Evolutionary conservation across 306 rosid genomes (phyloP).

Genomic region (Castanea sativa): DNA sequence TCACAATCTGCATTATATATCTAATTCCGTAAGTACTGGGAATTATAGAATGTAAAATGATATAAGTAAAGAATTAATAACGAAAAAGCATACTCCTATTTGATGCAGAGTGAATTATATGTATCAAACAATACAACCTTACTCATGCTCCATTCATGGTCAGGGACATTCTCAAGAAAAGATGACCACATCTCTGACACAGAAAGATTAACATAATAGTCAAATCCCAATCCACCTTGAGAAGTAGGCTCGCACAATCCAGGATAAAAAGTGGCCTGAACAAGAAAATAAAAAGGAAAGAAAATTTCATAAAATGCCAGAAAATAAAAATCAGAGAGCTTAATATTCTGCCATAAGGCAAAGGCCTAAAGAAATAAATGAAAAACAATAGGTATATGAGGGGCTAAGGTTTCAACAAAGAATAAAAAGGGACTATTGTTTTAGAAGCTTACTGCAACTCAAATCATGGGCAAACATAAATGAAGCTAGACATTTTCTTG

Average conservation of each 20-base stretch:
- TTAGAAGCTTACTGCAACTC: background rate
- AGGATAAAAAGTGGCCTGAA: constrained; percentile 88
- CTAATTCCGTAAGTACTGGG: constrained; percentile 6
- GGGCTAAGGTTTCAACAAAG: background rate
- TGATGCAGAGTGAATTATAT: constrained; percentile 3
- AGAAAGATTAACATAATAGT: constrained; percentile 83
- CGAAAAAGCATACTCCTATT: constrained; percentile 9
- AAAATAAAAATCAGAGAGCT: background rate
- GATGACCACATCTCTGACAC: constrained; percentile 87
- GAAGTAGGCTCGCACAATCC: constrained; percentile 89
- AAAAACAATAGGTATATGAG: background rate
- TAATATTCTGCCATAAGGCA: background rate
- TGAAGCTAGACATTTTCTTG: background rate
- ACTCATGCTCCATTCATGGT: constrained; percentile 88
- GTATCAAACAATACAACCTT: constrained; percentile 52
- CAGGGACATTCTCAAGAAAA: constrained; percentile 72
- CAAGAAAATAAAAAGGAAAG: constrained; percentile 15
- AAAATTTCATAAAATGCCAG: background rate
- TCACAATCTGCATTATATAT: constrained; percentile 57
- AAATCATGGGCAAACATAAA: background rate
- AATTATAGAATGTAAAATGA: constrained; percentile 16
- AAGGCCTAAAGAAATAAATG: background rate
- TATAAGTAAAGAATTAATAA: constrained; percentile 8
- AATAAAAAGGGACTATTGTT: background rate
- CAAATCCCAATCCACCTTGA: constrained; percentile 98